Conservation (phyloP, 1,139 yeast genomes). For the Yamadazyma siamensis region DNA sequence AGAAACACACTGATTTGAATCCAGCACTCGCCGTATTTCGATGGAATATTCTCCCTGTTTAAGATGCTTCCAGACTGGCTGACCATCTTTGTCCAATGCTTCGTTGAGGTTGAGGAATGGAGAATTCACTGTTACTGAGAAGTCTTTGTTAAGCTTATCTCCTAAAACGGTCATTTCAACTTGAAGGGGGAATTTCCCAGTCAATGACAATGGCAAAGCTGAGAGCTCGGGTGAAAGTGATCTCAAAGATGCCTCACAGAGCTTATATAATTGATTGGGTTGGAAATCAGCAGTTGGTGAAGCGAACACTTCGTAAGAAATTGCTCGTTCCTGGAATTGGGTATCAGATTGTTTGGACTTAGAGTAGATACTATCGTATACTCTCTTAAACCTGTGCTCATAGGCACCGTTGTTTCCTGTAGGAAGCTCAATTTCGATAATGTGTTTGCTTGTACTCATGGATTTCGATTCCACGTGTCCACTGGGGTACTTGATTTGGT, state of each 20-base stretch:
- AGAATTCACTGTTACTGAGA: slow-evolving; percentile 5
- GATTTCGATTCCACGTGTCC: slow-evolving; percentile 41
- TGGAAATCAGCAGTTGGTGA: slow-evolving; percentile 58
- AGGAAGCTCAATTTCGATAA: slow-evolving; percentile 29
- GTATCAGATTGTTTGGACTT: slow-evolving; percentile 30
- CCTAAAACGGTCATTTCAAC: slow-evolving; percentile 44
- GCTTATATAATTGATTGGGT: slow-evolving; percentile 42
- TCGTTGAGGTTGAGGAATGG: slow-evolving; percentile 13
- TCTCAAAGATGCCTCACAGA: slow-evolving; percentile 48
- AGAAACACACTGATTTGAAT: slow-evolving; percentile 67
- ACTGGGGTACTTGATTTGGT: slow-evolving; percentile 60
- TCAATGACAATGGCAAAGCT: slow-evolving; percentile 51
- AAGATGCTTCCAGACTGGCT: slow-evolving; percentile 8
- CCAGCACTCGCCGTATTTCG: slow-evolving; percentile 54
- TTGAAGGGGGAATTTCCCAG: slow-evolving; percentile 65
- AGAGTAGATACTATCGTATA: slow-evolving; percentile 68
- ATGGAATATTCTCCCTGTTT: slow-evolving; percentile 52
- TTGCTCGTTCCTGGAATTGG: slow-evolving; percentile 27
- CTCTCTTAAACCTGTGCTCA: slow-evolving; percentile 55
- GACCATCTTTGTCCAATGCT: slow-evolving; percentile 7
- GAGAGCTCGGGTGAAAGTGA: slow-evolving; percentile 38
- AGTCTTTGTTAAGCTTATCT: slow-evolving; percentile 5
- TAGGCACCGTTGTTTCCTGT: slow-evolving; percentile 52
- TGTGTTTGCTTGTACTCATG: slow-evolving; percentile 27
- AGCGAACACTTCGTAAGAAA: slow-evolving; percentile 59